Conservation (phyloP, 169 alveolate species). For the Babesia microti region DNA sequence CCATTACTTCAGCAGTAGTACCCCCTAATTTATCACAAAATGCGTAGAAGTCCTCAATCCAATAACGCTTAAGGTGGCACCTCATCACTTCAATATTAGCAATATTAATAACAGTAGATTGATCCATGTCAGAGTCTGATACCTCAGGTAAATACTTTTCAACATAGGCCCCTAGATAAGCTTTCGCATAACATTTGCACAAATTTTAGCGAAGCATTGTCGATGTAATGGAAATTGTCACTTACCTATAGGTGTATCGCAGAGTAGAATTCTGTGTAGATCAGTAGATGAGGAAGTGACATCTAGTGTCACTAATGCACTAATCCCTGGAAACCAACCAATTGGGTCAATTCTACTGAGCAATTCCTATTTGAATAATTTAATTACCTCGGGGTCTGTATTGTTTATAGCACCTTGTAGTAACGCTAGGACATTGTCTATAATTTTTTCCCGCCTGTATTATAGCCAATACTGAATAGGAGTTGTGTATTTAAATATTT, state of each 20-base stretch:
- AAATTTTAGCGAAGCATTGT: background rate
- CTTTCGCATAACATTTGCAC: background rate
- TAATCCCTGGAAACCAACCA: conserved; percentile 95
- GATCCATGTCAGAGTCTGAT: conserved; percentile 31
- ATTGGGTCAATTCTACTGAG: conserved; percentile 90
- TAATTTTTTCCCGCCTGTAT: conserved; percentile 85
- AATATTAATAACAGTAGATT: conserved; percentile 40
- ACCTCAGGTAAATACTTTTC: conserved; percentile 46
- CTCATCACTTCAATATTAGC: conserved; percentile 75
- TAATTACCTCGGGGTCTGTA: conserved; percentile 61
- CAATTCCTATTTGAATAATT: conserved; percentile 57
- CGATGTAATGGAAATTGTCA: background rate
- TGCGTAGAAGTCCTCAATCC: conserved; percentile 90
- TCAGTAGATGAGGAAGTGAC: conserved; percentile 86
- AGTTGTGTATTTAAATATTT: background rate
- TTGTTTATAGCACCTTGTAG: conserved; percentile 93
- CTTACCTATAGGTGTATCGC: conserved; percentile 96
- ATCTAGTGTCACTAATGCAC: conserved; percentile 85
- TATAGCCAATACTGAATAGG: background rate
- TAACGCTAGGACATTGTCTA: conserved; percentile 94
- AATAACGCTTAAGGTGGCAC: conserved; percentile 82
- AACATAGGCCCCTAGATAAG: conserved; percentile 51
- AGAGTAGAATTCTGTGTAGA: conserved; percentile 86
- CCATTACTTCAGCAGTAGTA: conserved; percentile 82
- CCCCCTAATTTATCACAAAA: conserved; percentile 76